Evolutionary conservation across 2,329 filamentous ascomycete species (phyloP).

Genomic region (Penicillium sp.): DNA sequence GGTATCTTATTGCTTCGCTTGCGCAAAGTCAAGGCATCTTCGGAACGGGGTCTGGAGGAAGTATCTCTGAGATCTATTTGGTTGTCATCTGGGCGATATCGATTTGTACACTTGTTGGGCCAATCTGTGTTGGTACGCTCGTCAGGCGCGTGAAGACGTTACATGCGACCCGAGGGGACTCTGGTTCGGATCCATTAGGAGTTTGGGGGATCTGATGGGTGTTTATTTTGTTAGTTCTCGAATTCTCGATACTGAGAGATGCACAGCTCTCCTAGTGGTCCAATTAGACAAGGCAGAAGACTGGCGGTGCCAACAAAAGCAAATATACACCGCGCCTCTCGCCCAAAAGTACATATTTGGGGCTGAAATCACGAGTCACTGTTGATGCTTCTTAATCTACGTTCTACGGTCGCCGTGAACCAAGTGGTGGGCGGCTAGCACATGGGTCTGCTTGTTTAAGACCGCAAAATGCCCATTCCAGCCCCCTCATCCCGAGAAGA

Average conservation of each 20-base stretch:
- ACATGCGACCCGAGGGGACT: conserved; percentile 29
- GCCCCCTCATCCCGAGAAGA: neutral
- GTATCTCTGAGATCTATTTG: conserved; percentile 54
- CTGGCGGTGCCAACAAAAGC: no score
- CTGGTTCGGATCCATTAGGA: conserved; percentile 45
- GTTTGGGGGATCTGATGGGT: conserved; percentile 47
- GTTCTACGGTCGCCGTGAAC: no score
- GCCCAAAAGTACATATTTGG: no score
- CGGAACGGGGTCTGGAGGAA: conserved; percentile 9
- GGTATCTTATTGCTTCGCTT: conserved; percentile 73
- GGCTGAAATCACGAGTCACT: no score
- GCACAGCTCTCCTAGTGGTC: no score
- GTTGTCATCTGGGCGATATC: conserved; percentile 62
- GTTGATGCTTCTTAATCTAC: no score
- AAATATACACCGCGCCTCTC: no score
- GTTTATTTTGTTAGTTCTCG: no score
- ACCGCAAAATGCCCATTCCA: neutral
- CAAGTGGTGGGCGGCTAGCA: no score
- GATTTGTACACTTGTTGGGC: conserved; percentile 60
- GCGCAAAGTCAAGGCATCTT: conserved; percentile 62
- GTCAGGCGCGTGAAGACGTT: conserved; percentile 52
- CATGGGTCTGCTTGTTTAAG: no score
- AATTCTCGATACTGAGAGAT: no score
- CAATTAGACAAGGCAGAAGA: no score
- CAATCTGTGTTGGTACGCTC: conserved; percentile 56